Conservation (phyloP, 2,329 filamentous ascomycete species). For the Aureobasidium sp. region DNA sequence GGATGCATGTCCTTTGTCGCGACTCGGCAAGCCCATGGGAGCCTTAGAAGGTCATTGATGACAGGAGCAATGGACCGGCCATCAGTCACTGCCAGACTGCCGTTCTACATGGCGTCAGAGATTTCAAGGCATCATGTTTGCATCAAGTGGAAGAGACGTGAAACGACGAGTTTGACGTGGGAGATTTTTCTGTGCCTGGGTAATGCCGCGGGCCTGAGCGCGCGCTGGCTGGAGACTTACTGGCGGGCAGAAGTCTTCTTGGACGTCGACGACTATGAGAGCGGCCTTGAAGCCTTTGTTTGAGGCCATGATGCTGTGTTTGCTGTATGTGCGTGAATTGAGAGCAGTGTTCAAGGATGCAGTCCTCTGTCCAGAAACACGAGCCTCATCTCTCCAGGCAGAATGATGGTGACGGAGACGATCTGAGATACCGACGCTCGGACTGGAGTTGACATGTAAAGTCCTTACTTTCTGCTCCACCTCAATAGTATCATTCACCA, state of each 20-base stretch:
- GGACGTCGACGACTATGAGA: slow-evolving; percentile 60
- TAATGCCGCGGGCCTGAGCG: slow-evolving; percentile 5
- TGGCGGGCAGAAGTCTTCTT: slow-evolving; percentile 91
- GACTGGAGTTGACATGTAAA: background rate
- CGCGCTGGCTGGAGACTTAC: slow-evolving; percentile 44
- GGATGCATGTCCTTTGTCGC: slow-evolving; percentile 96
- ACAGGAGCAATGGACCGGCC: slow-evolving; percentile 63
- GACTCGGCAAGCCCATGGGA: slow-evolving; percentile 58
- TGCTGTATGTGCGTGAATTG: background rate
- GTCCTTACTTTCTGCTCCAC: background rate
- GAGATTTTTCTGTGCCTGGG: background rate
- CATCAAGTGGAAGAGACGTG: background rate
- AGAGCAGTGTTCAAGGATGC: background rate
- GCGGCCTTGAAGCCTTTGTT: slow-evolving; percentile 14
- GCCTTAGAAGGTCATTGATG: slow-evolving; percentile 67
- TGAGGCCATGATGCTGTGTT: background rate
- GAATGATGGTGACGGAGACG: background rate
- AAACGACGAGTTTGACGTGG: background rate
- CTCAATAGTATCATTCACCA: background rate
- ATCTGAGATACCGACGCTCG: background rate
- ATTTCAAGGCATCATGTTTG: background rate
- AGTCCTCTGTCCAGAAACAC: background rate
- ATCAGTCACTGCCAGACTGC: slow-evolving; percentile 71
- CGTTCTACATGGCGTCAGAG: slow-evolving; percentile 49
- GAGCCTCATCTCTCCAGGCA: background rate